Evolutionary conservation across 169 alveolate genomes (phyloP).

Genomic region (Cryptosporidium baileyi): DNA sequence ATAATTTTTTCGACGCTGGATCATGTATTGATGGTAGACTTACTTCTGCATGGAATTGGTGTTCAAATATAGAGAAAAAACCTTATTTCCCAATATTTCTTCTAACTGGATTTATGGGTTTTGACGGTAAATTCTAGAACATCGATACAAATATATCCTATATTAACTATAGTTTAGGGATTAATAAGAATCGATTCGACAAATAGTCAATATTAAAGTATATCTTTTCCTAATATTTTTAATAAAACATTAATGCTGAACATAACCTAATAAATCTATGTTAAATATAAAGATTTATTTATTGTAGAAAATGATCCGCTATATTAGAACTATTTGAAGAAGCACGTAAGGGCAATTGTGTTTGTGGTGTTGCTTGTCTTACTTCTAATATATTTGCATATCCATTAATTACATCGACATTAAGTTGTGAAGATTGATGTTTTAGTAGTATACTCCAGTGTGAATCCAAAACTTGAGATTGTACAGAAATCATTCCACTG

Average conservation of each 20-base stretch:
- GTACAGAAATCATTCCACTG: conserved; percentile 30
- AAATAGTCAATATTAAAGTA: too few species aligned
- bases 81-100: conserved; percentile 88
- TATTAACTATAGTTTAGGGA: too few species aligned
- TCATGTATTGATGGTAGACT: conserved; percentile 93
- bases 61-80: conserved; percentile 89
- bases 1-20: conserved; percentile 93
- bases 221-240: too few species aligned
- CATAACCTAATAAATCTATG: too few species aligned
- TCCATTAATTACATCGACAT: conserved; percentile 34
- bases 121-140: conserved; percentile 82
- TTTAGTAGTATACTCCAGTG: conserved; percentile 53
- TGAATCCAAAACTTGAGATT: conserved; percentile 39
- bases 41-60: conserved; percentile 94
- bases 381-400: conserved; percentile 38
- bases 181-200: too few species aligned
- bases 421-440: conserved; percentile 6
- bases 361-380: neutral
- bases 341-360: neutral
- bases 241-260: too few species aligned
- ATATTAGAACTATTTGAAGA: neutral
- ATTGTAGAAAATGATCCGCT: neutral
- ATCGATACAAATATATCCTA: too few species aligned
- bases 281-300: too few species aligned
- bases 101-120: conserved; percentile 91